Conservation (phyloP, 352 stramenopile species). For the Phytophthora kernoviae region DNA sequence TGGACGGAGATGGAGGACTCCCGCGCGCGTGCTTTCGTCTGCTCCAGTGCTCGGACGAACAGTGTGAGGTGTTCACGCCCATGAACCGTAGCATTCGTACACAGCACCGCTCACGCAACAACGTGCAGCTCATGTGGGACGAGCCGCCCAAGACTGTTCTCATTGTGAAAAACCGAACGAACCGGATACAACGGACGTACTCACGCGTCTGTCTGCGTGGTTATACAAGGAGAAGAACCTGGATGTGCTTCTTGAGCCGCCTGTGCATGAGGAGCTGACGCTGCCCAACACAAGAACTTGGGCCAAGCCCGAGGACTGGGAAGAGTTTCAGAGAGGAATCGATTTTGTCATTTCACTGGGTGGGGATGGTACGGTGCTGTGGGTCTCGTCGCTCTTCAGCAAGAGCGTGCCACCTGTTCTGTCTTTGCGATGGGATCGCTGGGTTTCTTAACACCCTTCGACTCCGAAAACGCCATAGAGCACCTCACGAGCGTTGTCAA, state of each 20-base stretch:
- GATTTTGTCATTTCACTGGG: slow-evolving; percentile 95
- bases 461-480: slow-evolving; percentile 67
- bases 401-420: slow-evolving; percentile 96
- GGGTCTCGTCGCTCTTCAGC: slow-evolving; percentile 86
- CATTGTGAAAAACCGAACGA: slow-evolving; percentile 91
- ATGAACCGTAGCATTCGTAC: slow-evolving; percentile 88
- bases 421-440: slow-evolving; percentile 95
- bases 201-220: slow-evolving; percentile 72
- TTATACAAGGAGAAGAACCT: slow-evolving; percentile 77
- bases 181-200: slow-evolving; percentile 67
- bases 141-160: slow-evolving; percentile 80
- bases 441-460: slow-evolving; percentile 97
- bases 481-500: slow-evolving; percentile 78
- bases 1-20: slow-evolving; percentile 23
- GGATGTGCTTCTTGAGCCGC: slow-evolving; percentile 73
- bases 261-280: slow-evolving; percentile 69
- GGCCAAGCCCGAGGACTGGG: slow-evolving; percentile 62
- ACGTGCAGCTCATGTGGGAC: slow-evolving; percentile 91
- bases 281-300: slow-evolving; percentile 69
- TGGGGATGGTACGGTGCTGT: slow-evolving; percentile 94
- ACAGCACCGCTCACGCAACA: slow-evolving; percentile 85
- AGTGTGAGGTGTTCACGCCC: slow-evolving; percentile 88
- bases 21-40: slow-evolving; percentile 74
- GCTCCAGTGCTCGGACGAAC: slow-evolving; percentile 87
- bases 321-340: slow-evolving; percentile 75